These are phyloP conservation scores for Thalassiosira exigua DNA, from an alignment of 352 stramenopile genomes.

Conservation along the genomic window DNA sequence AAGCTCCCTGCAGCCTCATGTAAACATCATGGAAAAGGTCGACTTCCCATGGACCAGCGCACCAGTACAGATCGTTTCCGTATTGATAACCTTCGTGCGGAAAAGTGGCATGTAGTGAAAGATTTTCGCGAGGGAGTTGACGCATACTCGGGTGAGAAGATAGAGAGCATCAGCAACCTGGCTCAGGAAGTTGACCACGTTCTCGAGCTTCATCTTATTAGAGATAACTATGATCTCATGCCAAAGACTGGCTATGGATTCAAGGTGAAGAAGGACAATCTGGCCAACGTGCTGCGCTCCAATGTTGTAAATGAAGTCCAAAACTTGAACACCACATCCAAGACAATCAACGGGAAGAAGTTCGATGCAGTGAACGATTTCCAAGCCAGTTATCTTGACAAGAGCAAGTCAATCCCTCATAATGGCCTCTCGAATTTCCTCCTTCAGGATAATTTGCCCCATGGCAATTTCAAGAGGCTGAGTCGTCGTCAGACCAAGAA, in stretches of 20 bases:
- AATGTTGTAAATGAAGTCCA: conserved; percentile 12
- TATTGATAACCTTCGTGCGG: conserved; percentile 1
- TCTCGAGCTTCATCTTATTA: conserved; percentile 14
- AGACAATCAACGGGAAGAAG: not conserved
- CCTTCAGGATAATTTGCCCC: too few species aligned
- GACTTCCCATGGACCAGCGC: too few species aligned
- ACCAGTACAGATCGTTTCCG: conserved; percentile 1
- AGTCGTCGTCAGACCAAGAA: too few species aligned
- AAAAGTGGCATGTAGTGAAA: not conserved
- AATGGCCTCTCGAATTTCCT: too few species aligned
- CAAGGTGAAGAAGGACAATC: conserved; percentile 2
- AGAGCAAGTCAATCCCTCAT: too few species aligned
- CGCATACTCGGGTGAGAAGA: not conserved
- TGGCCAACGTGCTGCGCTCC: not conserved
- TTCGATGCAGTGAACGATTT: conserved; percentile 8
- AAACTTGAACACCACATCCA: conserved; percentile 9
- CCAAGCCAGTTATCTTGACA: too few species aligned
- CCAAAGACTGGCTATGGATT: conserved; percentile 6
- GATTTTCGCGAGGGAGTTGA: conserved; percentile 9
- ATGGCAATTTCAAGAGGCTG: too few species aligned
- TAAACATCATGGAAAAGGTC: too few species aligned
- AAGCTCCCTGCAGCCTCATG: too few species aligned
- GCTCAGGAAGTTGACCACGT: conserved; percentile 17
- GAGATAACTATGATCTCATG: conserved; percentile 10
- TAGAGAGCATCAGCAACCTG: not conserved